Conservation (phyloP, 202 grass and related monocot species). For the Dendrocalamus latiflorus region DNA sequence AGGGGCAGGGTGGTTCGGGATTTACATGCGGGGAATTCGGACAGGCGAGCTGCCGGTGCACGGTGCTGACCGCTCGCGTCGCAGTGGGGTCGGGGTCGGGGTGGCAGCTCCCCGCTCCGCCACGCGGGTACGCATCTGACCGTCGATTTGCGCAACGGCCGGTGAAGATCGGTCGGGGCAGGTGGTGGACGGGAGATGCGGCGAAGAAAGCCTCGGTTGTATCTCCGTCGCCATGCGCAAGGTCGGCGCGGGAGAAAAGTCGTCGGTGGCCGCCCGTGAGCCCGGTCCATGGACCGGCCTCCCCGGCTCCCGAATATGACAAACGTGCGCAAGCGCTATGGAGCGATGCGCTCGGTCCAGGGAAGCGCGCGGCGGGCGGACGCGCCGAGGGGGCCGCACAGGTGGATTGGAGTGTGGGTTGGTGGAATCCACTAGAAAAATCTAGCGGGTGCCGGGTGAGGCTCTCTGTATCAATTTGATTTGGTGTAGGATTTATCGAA, state of each 20-base stretch:
- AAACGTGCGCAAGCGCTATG: background rate
- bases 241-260: too few species aligned
- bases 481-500: too few species aligned
- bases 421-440: too few species aligned
- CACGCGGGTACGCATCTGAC: background rate
- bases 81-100: too few species aligned
- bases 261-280: background rate
- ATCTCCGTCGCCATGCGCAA: too few species aligned
- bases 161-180: background rate
- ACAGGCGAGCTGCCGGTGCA: constrained; percentile 38
- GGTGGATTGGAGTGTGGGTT: background rate
- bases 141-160: background rate
- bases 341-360: background rate
- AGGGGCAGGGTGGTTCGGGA: background rate
- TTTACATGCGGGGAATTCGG: constrained; percentile 13
- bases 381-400: background rate
- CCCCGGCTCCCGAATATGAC: background rate
- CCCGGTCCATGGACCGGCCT: background rate
- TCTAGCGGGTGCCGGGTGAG: too few species aligned
- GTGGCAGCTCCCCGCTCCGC: constrained; percentile 6
- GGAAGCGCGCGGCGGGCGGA: background rate
- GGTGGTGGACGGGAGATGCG: constrained; percentile 34
- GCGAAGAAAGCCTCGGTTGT: too few species aligned
- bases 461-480: too few species aligned
- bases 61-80: background rate